Percentiles rank a stretch among this genome's conserved stretches.
These are phyloP conservation scores for Plantago lanceolata DNA, from an alignment of 305 asterid species.

Conservation along the genomic window DNA sequence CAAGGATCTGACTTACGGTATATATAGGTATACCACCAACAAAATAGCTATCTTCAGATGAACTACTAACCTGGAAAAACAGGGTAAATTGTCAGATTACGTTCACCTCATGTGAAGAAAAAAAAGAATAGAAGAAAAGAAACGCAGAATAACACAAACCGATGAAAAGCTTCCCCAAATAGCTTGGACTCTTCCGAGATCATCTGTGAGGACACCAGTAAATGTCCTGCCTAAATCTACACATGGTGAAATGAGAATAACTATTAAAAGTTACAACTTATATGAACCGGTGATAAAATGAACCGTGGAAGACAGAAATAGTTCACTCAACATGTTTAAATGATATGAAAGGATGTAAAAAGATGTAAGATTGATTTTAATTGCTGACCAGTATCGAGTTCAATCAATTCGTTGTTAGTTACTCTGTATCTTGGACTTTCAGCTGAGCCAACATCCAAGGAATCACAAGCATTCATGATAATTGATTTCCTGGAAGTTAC, in stretches of 20 bases:
- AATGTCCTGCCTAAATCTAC: slow-evolving; percentile 88
- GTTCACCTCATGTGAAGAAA: neutral
- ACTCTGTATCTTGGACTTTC: slow-evolving; percentile 95
- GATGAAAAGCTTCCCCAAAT: slow-evolving; percentile 98
- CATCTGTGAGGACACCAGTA: slow-evolving; percentile 95
- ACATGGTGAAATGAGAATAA: slow-evolving; percentile 19
- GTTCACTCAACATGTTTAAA: too few relatives aligned
- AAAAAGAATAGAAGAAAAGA: slow-evolving; percentile 2
- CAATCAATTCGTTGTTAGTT: slow-evolving; percentile 94
- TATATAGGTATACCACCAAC: slow-evolving; percentile 86
- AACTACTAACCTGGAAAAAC: slow-evolving; percentile 62
- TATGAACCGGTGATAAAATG: too few relatives aligned
- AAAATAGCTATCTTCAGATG: slow-evolving; percentile 87
- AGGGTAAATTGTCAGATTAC: slow-evolving; percentile 19
- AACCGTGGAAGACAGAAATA: too few relatives aligned
- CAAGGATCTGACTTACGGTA: slow-evolving; percentile 68
- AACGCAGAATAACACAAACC: slow-evolving; percentile 43
- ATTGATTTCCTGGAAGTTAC: slow-evolving; percentile 93
- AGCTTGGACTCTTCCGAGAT: slow-evolving; percentile 87
- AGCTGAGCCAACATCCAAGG: slow-evolving; percentile 80
- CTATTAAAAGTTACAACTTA: too few relatives aligned
- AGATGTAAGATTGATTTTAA: neutral
- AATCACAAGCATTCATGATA: slow-evolving; percentile 91
- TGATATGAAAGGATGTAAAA: too few relatives aligned
- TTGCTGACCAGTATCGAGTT: slow-evolving; percentile 80